Evolutionary conservation across 768 basidiomycete species (phyloP), one percentile per base, ranked within the genome.

Genomic region (Boletus rufocinnamomeus): DNA sequence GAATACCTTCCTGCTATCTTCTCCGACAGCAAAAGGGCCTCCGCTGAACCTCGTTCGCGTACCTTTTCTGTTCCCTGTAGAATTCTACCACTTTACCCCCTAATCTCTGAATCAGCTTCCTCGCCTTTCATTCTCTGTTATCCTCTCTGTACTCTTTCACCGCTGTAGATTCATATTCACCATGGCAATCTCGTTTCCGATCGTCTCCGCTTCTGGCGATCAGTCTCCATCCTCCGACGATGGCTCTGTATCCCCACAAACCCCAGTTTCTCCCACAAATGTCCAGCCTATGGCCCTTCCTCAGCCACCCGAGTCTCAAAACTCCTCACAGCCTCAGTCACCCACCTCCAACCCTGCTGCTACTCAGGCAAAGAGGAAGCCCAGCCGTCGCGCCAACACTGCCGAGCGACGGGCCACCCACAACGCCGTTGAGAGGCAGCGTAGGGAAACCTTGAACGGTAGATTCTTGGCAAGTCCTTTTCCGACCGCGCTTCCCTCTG

Each of bases 341-440:
- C 60, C 66, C 37, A 40, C 60, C 38, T 45, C 69, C 30, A 71
- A 65, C 23, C 52, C 69, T 17, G 58, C 67, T 25, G 35, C 62
- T 53, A 62, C 75, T n/a, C 81, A 82, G 60, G 69, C 77, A 58
- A 92, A 90, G 71, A 85, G 90, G 73, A 96, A 96, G 74, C 85
- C 92, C 55, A 85, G 84, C 68, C 82, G 93, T 62, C 85, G 95
- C 34, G 95, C 94, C 52, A 98, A 98, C 76, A 98, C 95, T 52
- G 95, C 95, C 52, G 96, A 98, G 73, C 91, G 95, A 74, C 80
- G 96, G 37, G 93, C 94, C 4, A 95, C 92, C 23, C 96, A 99
- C 77, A 99, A 98, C 72, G 96, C 97, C 34, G 93, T 98, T 57
- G 97, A 98, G 78, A 83, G 97, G 51, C 89, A 91, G 69, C 84